Conservation (phyloP, 768 basidiomycete genomes). For the Mycena alexandri region DNA sequence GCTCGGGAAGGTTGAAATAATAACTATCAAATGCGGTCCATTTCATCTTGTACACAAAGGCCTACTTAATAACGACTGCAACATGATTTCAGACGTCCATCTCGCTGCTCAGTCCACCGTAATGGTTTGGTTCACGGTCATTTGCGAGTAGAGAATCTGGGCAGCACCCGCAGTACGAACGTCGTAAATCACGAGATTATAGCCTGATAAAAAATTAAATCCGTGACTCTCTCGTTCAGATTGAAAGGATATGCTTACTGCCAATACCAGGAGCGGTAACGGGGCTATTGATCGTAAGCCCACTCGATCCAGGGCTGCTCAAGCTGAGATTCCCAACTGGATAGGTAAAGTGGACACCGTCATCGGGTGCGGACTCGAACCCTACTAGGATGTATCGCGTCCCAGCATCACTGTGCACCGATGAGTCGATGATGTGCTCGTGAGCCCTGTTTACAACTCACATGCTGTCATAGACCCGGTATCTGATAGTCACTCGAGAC, state of each 20-base stretch:
- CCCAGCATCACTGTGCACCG: constrained; percentile 19
- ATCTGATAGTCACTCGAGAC: constrained; percentile 17
- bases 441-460: constrained; percentile 14
- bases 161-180: constrained; percentile 24
- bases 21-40: constrained; percentile 15
- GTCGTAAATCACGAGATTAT: constrained; percentile 26
- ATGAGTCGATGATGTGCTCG: constrained; percentile 9
- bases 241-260: constrained; percentile 22
- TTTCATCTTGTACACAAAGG: constrained; percentile 9
- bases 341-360: constrained; percentile 19
- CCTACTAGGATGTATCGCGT: constrained; percentile 25
- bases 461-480: constrained; percentile 19
- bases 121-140: constrained; percentile 22
- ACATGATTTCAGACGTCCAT: constrained; percentile 10
- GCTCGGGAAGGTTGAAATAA: constrained; percentile 12
- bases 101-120: constrained; percentile 22
- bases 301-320: constrained; percentile 23
- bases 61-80: constrained; percentile 10
- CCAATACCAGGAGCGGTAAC: constrained; percentile 22
- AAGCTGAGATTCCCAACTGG: constrained; percentile 23
- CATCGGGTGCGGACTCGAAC: constrained; percentile 24
- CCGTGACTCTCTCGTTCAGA: constrained; percentile 20
- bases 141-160: constrained; percentile 23
- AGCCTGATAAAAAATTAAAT: constrained; percentile 26
- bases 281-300: constrained; percentile 20